Evolutionary conservation across 2,329 filamentous ascomycete species (phyloP).

Genomic region (Aspergillus novofumigatus): DNA sequence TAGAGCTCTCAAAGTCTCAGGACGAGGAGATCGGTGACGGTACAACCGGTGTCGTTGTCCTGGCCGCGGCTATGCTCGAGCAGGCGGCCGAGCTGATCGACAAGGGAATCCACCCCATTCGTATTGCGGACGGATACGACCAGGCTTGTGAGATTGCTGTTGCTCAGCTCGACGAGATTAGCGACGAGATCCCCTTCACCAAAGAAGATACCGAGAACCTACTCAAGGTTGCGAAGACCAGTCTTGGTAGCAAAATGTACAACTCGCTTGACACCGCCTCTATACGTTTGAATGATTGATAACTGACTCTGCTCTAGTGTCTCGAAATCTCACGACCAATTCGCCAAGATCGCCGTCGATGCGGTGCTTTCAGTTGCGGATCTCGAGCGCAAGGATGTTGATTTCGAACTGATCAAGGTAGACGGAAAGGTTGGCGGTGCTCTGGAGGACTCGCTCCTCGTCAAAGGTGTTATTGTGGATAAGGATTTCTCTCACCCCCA

Average conservation of each 20-base stretch:
- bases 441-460: conserved; percentile 87
- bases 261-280: neutral
- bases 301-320: conserved; percentile 49
- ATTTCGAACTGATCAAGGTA: conserved; percentile 99
- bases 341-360: conserved; percentile 94
- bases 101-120: conserved; percentile 98
- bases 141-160: conserved; percentile 96
- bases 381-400: conserved; percentile 91
- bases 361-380: conserved; percentile 95
- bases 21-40: conserved; percentile 99
- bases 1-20: conserved; percentile 96
- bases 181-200: conserved; percentile 83
- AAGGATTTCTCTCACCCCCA: conserved; percentile 99
- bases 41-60: conserved; percentile 93
- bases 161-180: conserved; percentile 85
- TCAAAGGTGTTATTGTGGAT: conserved; percentile 97
- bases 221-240: conserved; percentile 90
- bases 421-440: conserved; percentile 96
- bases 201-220: conserved; percentile 78
- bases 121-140: conserved; percentile 97
- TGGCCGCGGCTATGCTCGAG: conserved; percentile 90
- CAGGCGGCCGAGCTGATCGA: conserved; percentile 97
- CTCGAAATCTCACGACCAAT: conserved; percentile 97
- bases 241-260: conserved; percentile 90
- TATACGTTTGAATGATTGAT: neutral